Conservation (phyloP, 2,329 filamentous ascomycete genomes). For the Monosporascus cannonballus region DNA sequence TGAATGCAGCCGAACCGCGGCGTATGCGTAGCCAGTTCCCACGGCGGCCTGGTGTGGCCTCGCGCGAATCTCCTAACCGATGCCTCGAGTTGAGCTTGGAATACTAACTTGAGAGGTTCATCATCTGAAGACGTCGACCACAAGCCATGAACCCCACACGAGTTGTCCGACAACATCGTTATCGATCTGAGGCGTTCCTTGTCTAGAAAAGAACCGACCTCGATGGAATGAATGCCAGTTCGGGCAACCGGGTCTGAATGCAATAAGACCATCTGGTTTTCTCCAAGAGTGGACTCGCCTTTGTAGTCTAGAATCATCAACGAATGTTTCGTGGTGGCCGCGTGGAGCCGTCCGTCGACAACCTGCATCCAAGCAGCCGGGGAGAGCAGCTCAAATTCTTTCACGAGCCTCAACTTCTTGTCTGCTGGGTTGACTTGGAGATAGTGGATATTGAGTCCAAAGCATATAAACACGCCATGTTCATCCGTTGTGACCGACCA, state of each 20-base stretch:
- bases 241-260: slow-evolving; percentile 42
- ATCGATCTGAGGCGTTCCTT: slow-evolving; percentile 30
- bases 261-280: slow-evolving; percentile 30
- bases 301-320: slow-evolving; percentile 47
- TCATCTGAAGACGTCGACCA: slow-evolving; percentile 42
- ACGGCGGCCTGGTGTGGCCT: slow-evolving; percentile 46
- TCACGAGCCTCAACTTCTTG: slow-evolving; percentile 44
- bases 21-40: slow-evolving; percentile 32
- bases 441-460: slow-evolving; percentile 48
- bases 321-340: slow-evolving; percentile 48
- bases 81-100: slow-evolving; percentile 49
- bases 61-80: slow-evolving; percentile 52
- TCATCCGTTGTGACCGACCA: slow-evolving; percentile 50
- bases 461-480: slow-evolving; percentile 51
- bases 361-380: slow-evolving; percentile 44
- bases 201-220: slow-evolving; percentile 27
- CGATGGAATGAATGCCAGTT: slow-evolving; percentile 39
- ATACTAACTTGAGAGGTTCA: slow-evolving; percentile 39
- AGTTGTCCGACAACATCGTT: slow-evolving; percentile 42
- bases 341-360: slow-evolving; percentile 41
- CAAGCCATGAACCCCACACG: slow-evolving; percentile 40
- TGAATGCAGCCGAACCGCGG: slow-evolving; percentile 37
- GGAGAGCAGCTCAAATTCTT: slow-evolving; percentile 44
- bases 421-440: slow-evolving; percentile 44
- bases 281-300: slow-evolving; percentile 30